Percentiles rank a stretch among this genome's conserved stretches.
Conservation (phyloP, 345 rosid species). For the Clarkia xantiana region DNA sequence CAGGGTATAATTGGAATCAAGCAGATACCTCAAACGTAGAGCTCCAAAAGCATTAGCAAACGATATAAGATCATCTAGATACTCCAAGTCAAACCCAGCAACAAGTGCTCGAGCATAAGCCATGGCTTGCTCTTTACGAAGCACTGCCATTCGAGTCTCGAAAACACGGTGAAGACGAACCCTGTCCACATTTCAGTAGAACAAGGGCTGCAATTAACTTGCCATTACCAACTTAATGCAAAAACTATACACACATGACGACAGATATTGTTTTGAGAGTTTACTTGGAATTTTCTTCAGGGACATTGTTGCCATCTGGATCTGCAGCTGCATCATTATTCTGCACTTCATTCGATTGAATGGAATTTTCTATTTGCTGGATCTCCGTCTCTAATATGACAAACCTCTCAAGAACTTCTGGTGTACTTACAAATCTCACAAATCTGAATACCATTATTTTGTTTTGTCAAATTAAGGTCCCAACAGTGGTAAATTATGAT, state of each 20-base stretch:
- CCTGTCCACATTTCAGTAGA: conserved; percentile 29
- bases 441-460: conserved; percentile 28
- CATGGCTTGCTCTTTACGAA: conserved; percentile 96
- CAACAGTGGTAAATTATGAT: too few relatives aligned
- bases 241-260: not conserved
- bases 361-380: conserved; percentile 66
- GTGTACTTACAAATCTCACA: conserved; percentile 83
- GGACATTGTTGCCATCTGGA: conserved; percentile 30
- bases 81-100: conserved; percentile 68
- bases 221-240: too few relatives aligned
- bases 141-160: conserved; percentile 65
- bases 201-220: not conserved
- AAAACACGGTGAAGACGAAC: conserved; percentile 73
- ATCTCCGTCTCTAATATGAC: conserved; percentile 74
- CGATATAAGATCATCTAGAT: conserved; percentile 55
- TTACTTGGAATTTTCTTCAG: conserved; percentile 82
- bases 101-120: conserved; percentile 91
- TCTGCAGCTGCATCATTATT: conserved; percentile 34
- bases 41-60: conserved; percentile 94
- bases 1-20: too few relatives aligned
- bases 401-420: conserved; percentile 95
- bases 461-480: too few relatives aligned
- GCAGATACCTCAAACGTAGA: conserved; percentile 59
- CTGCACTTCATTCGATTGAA: conserved; percentile 35
- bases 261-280: conserved; percentile 7